Conservation (phyloP, 2,329 filamentous ascomycete species). For the Parafenestella ontariensis region DNA sequence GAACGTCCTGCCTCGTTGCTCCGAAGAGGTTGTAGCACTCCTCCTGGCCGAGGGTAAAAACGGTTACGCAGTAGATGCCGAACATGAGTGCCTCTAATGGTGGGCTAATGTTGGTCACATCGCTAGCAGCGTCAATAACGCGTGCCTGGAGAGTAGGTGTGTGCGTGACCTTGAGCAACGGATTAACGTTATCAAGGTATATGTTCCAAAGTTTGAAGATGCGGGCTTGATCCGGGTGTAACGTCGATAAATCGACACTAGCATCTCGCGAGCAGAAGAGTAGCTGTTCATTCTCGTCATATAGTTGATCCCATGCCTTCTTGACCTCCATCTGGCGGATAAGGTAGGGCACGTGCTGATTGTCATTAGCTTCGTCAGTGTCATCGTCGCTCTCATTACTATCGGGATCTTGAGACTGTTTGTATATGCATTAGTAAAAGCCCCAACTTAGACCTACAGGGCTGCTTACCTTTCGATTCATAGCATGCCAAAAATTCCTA, state of each 20-base stretch:
- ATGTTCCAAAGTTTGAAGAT: conserved; percentile 76
- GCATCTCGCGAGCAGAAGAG: conserved; percentile 60
- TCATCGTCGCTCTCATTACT: conserved; percentile 1
- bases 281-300: conserved; percentile 56
- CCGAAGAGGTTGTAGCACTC: conserved; percentile 62
- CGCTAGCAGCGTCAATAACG: conserved; percentile 66
- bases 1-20: conserved; percentile 58
- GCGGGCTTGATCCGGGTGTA: conserved; percentile 71
- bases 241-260: conserved; percentile 65
- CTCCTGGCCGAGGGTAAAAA: conserved; percentile 62
- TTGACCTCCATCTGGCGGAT: conserved; percentile 42
- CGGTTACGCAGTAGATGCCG: conserved; percentile 40
- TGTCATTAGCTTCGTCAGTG: conserved; percentile 2
- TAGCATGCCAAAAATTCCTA: conserved; percentile 33
- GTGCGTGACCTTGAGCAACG: conserved; percentile 39
- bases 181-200: conserved; percentile 62
- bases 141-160: conserved; percentile 56
- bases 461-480: conserved; percentile 24
- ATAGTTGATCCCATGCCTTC: conserved; percentile 54
- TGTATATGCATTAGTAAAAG: neutral
- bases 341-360: conserved; percentile 12
- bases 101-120: conserved; percentile 59
- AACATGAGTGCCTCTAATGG: conserved; percentile 63
- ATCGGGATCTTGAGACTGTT: conserved; percentile 7
- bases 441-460: neutral